phyloP scores from a whole-genome alignment of 768 basidiomycete species.

The Daedaleopsis nitida region DNA sequence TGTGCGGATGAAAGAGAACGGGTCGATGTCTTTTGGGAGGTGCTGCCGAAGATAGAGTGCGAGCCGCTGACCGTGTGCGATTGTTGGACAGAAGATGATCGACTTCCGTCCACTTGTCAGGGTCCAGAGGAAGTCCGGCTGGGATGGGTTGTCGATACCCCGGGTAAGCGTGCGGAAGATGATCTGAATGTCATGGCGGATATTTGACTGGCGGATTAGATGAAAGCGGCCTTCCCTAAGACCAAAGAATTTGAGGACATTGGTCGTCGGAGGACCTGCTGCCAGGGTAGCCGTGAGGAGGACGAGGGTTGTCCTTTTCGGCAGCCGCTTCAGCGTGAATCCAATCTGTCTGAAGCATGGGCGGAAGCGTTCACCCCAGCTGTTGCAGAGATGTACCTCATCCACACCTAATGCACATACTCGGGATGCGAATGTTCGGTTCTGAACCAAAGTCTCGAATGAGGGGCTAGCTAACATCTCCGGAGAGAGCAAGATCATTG shows the following conservation, averaged over 20 bases:
- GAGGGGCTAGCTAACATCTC: too few relatives aligned
- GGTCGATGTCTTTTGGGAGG: too few relatives aligned
- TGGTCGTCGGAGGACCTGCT: neutral
- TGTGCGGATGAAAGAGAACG: too few relatives aligned
- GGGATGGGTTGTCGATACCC: neutral
- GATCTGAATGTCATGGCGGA: neutral
- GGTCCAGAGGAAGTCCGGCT: neutral
- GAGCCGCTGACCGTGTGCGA: slow-evolving; percentile 24
- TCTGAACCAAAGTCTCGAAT: too few relatives aligned
- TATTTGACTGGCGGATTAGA: neutral
- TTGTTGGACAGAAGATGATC: slow-evolving; percentile 33
- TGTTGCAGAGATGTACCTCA: neutral
- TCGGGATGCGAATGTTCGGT: too few relatives aligned
- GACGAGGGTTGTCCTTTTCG: neutral
- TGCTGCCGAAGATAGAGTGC: slow-evolving; percentile 24
- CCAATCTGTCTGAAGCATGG: neutral
- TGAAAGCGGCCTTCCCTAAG: neutral
- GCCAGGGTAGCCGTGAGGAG: neutral
- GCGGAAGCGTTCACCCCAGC: neutral
- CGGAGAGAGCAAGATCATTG: too few relatives aligned
- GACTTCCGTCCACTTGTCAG: slow-evolving; percentile 4
- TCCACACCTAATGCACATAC: neutral
- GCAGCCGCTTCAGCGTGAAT: neutral
- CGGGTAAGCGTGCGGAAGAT: neutral
- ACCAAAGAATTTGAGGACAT: neutral